Evolutionary conservation across 768 basidiomycete genomes (phyloP).

Genomic region (Agaricus bisporus): DNA sequence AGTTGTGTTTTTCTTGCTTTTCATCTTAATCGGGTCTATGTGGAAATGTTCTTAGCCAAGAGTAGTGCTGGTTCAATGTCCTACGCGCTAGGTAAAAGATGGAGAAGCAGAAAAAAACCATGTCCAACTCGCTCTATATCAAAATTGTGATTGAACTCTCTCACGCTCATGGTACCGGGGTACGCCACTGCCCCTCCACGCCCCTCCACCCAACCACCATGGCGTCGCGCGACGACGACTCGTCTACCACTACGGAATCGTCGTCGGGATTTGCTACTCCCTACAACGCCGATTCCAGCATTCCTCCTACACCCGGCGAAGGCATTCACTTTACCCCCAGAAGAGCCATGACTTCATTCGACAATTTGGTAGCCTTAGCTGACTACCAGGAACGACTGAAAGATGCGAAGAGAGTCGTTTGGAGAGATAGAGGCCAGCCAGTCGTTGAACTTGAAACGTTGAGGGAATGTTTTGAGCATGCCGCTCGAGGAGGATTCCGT

Average conservation of each 20-base stretch:
- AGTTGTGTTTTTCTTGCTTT: background rate
- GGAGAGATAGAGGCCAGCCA: conserved; percentile 75
- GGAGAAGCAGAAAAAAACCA: no score
- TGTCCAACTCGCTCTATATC: no score
- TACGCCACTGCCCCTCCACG: background rate
- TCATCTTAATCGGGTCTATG: no score
- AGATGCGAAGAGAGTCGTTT: conserved; percentile 74
- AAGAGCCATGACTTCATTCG: conserved; percentile 68
- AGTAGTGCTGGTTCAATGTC: no score
- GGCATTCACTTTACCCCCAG: conserved; percentile 45
- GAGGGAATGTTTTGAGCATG: conserved; percentile 66
- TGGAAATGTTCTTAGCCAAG: no score
- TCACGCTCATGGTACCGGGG: background rate
- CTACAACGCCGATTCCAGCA: conserved; percentile 1
- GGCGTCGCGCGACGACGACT: conserved; percentile 1
- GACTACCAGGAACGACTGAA: conserved; percentile 74
- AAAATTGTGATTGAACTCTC: no score
- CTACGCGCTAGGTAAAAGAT: no score
- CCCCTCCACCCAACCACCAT: background rate
- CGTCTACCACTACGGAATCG: background rate
- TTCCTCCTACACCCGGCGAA: conserved; percentile 17
- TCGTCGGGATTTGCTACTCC: conserved; percentile 1
- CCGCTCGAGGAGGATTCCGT: conserved; percentile 66
- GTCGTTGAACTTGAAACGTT: conserved; percentile 60
- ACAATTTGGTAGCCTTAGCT: conserved; percentile 78